Evolutionary conservation across 352 stramenopile species (phyloP).

Genomic region (Pythium pyrilobum): DNA sequence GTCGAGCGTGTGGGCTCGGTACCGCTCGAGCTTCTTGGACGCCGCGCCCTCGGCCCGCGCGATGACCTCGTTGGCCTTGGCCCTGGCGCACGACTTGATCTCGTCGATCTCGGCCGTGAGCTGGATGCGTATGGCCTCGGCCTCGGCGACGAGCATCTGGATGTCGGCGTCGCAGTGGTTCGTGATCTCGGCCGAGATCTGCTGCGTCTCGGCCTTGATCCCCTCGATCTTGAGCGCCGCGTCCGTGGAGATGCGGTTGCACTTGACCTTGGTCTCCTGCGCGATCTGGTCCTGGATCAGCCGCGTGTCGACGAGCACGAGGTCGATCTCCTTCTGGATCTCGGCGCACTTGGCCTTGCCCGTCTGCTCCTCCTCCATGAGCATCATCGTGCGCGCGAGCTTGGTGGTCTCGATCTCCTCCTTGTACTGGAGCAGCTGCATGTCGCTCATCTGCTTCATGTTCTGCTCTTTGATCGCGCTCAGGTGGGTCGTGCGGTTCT

Average conservation of each 20-base stretch:
- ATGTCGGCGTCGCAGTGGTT: conserved; percentile 39
- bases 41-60: conserved; percentile 34
- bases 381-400: conserved; percentile 40
- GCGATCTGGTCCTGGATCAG: conserved; percentile 45
- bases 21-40: conserved; percentile 34
- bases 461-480: conserved; percentile 68
- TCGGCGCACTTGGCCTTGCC: conserved; percentile 45
- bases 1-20: conserved; percentile 30
- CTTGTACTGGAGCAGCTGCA: conserved; percentile 65
- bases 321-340: conserved; percentile 53
- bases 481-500: conserved; percentile 56
- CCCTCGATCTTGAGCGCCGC: conserved; percentile 34
- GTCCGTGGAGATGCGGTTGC: conserved; percentile 41
- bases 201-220: conserved; percentile 41
- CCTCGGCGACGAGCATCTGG: conserved; percentile 34
- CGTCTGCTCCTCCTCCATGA: conserved; percentile 61
- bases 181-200: conserved; percentile 36
- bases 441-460: conserved; percentile 77
- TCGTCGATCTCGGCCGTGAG: conserved; percentile 31
- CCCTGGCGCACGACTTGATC: conserved; percentile 22
- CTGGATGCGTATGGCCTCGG: conserved; percentile 25
- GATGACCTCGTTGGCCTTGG: conserved; percentile 41
- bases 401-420: conserved; percentile 52
- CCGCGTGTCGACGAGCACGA: conserved; percentile 45
- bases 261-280: conserved; percentile 43